phyloP scores from a whole-genome alignment of 768 basidiomycete species.

The Hysterangium stoloniferum region DNA sequence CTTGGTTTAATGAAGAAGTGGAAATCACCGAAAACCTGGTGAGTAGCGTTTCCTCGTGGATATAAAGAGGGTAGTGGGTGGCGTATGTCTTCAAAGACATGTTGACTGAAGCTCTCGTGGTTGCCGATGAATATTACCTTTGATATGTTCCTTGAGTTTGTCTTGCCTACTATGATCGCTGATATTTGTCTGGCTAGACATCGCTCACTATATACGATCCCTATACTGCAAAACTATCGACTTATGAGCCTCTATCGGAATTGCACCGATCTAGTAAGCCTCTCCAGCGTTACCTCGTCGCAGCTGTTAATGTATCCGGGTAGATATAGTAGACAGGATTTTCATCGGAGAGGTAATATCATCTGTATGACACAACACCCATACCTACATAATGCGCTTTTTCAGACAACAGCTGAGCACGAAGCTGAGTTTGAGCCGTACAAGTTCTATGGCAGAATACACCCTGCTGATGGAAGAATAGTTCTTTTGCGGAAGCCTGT shows the following conservation, averaged over 20 bases:
- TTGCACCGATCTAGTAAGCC: not conserved
- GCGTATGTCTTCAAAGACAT: not conserved
- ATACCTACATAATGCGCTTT: not conserved
- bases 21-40: conserved; percentile 1
- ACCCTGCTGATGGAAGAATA: not conserved
- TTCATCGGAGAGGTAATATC: not conserved
- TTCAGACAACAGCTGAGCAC: conserved; percentile 5
- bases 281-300: not conserved
- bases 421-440: not conserved
- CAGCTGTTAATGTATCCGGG: not conserved
- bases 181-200: not conserved
- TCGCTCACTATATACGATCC: conserved; percentile 4
- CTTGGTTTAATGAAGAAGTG: conserved; percentile 1
- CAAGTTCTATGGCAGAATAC: not conserved
- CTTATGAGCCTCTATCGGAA: not conserved
- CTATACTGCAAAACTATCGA: not conserved
- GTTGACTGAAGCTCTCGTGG: not conserved
- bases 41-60: not conserved
- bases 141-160: not conserved
- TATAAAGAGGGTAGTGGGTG: not conserved
- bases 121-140: too few species aligned
- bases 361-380: not conserved
- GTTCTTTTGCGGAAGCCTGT: conserved; percentile 1
- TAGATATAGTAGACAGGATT: conserved; percentile 3
- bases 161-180: not conserved